A percentile compares a stretch with the other conserved stretches of the same genome.
These are phyloP conservation scores for Dioscorea zingiberensis DNA, from an alignment of 106 monocot species.

Conservation along the genomic window DNA sequence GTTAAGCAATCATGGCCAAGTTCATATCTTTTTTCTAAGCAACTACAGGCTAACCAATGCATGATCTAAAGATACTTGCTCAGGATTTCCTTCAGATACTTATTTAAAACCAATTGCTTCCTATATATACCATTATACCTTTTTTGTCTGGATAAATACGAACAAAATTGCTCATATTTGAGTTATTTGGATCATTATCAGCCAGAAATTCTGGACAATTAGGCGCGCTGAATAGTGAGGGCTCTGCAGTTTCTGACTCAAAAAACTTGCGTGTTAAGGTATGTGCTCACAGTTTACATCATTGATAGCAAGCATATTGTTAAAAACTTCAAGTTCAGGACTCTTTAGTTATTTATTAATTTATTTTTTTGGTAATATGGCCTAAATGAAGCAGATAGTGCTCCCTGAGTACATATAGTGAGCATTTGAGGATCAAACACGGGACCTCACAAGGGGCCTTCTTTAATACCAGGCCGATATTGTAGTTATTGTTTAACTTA, in stretches of 20 bases:
- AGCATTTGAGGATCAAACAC: background rate
- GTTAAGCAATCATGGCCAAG: too few species aligned
- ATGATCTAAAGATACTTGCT: background rate
- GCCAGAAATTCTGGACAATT: conserved; percentile 37
- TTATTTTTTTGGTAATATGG: too few species aligned
- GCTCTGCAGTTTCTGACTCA: conserved; percentile 32
- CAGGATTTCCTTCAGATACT: background rate
- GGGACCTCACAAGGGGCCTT: background rate
- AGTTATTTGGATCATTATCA: conserved; percentile 10
- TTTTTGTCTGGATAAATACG: background rate
- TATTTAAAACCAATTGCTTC: too few species aligned
- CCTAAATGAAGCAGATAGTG: too few species aligned
- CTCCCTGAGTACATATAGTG: background rate
- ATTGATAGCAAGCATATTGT: background rate
- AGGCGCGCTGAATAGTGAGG: conserved; percentile 29
- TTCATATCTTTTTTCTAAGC: too few species aligned
- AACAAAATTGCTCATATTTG: background rate
- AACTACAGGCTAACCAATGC: too few species aligned
- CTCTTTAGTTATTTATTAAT: background rate
- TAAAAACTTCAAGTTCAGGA: background rate
- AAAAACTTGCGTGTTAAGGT: conserved; percentile 63
- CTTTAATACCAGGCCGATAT: too few species aligned
- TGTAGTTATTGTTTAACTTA: too few species aligned
- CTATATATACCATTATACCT: background rate
- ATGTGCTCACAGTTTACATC: background rate